phyloP scores from a whole-genome alignment of 192 early-diverging fungal species.

The Dissophora ornata region DNA sequence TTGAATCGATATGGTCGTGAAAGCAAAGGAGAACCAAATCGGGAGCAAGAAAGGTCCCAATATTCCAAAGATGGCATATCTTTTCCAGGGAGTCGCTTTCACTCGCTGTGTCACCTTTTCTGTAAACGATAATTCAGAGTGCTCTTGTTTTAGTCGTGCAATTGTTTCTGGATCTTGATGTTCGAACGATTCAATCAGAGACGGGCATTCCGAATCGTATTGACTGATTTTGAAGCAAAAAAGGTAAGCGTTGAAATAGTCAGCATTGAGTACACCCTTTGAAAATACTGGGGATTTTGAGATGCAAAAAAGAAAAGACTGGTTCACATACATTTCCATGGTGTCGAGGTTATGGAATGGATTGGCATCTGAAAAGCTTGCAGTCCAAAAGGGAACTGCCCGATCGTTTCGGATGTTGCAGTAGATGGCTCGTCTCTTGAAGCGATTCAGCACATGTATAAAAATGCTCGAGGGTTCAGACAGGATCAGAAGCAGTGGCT shows the following conservation, averaged over 20 bases:
- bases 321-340: constrained; percentile 56
- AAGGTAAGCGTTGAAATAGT: not conserved
- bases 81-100: constrained; percentile 25
- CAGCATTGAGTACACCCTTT: no score
- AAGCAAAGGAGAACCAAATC: constrained; percentile 42
- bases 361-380: constrained; percentile 58
- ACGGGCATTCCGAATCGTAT: constrained; percentile 25
- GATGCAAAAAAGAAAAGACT: not conserved
- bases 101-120: not conserved
- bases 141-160: constrained; percentile 6
- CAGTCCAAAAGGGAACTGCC: constrained; percentile 68
- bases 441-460: constrained; percentile 50
- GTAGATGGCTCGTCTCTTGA: constrained; percentile 56
- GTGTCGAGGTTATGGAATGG: constrained; percentile 48
- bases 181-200: constrained; percentile 41
- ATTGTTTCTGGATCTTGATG: constrained; percentile 18
- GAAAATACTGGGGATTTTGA: no score
- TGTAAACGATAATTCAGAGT: constrained; percentile 4
- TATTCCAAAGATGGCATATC: constrained; percentile 29
- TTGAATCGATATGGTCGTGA: constrained; percentile 44
- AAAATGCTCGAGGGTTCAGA: constrained; percentile 52
- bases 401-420: constrained; percentile 61
- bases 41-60: constrained; percentile 44
- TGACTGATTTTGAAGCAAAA: no score
- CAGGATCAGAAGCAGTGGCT: constrained; percentile 48